Conservation (phyloP, 2,329 filamentous ascomycete species). For the Calonectria ilicicola region DNA sequence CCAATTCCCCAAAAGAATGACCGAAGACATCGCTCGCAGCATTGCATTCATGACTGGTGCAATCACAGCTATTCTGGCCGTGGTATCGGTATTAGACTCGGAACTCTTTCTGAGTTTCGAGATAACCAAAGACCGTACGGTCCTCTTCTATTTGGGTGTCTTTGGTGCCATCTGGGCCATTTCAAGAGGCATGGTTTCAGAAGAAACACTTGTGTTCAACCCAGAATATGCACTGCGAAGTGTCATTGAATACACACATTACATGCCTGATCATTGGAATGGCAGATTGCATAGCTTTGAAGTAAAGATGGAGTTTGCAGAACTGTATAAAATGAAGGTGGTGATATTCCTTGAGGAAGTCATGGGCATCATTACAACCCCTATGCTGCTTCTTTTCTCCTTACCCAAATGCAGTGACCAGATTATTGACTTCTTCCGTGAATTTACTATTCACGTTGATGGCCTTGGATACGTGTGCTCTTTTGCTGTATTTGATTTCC, state of each 20-base stretch:
- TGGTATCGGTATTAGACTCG: conserved; percentile 88
- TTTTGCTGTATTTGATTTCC: conserved; percentile 97
- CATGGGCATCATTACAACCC: conserved; percentile 90
- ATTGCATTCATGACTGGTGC: conserved; percentile 90
- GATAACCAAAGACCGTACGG: conserved; percentile 87
- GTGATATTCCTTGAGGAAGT: conserved; percentile 94
- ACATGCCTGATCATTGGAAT: conserved; percentile 90
- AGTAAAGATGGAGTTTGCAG: conserved; percentile 89
- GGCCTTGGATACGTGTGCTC: conserved; percentile 96
- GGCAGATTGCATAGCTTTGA: conserved; percentile 93
- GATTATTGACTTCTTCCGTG: conserved; percentile 96
- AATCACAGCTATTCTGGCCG: conserved; percentile 84
- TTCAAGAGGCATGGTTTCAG: conserved; percentile 84
- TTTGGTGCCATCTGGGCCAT: conserved; percentile 87
- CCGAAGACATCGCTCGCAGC: conserved; percentile 84
- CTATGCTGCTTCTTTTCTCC: conserved; percentile 87
- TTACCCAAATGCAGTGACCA: conserved; percentile 91
- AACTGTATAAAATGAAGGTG: conserved; percentile 91
- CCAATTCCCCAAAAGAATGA: conserved; percentile 96
- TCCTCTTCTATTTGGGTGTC: conserved; percentile 89
- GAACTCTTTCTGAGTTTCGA: conserved; percentile 94
- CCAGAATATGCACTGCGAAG: conserved; percentile 89
- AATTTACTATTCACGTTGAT: conserved; percentile 97
- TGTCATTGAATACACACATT: conserved; percentile 94
- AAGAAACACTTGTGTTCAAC: conserved; percentile 90